Percentiles rank a stretch among this genome's conserved stretches.
Evolutionary conservation across 495 filamentous ascomycete species (phyloP).

Genomic region (Neurospora sp.): DNA sequence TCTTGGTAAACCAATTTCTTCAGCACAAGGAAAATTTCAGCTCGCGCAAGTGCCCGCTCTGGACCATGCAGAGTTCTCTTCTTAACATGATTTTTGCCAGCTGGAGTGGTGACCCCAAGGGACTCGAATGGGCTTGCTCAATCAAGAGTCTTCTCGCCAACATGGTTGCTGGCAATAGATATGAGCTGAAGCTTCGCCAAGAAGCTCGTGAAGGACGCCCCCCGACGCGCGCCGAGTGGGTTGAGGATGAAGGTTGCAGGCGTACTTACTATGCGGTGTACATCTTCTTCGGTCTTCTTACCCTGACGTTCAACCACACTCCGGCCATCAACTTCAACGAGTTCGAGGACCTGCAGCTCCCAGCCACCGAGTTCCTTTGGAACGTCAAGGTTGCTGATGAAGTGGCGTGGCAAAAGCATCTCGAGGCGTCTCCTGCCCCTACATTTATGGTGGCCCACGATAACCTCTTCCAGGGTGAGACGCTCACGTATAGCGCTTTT

Average conservation of each 20-base stretch:
- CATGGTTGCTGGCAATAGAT: slow-evolving; percentile 96
- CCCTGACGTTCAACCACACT: slow-evolving; percentile 94
- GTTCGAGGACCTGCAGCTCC: slow-evolving; percentile 85
- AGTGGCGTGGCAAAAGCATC: slow-evolving; percentile 67
- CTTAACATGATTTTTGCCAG: slow-evolving; percentile 99
- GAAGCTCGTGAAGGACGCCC: slow-evolving; percentile 73
- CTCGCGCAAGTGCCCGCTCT: slow-evolving; percentile 94
- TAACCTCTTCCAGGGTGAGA: slow-evolving; percentile 86
- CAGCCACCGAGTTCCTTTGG: slow-evolving; percentile 92
- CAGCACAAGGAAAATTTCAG: slow-evolving; percentile 98
- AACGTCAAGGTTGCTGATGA: slow-evolving; percentile 76
- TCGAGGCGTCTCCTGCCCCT: slow-evolving; percentile 57
- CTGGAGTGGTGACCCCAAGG: slow-evolving; percentile 97
- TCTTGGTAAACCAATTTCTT: slow-evolving; percentile 90
- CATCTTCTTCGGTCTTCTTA: slow-evolving; percentile 96
- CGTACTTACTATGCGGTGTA: slow-evolving; percentile 99
- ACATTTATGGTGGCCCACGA: slow-evolving; percentile 92
- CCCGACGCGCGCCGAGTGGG: slow-evolving; percentile 82
- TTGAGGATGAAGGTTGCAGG: slow-evolving; percentile 91
- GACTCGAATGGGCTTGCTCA: slow-evolving; percentile 95
- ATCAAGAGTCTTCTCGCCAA: slow-evolving; percentile 96
- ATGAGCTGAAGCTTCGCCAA: slow-evolving; percentile 84
- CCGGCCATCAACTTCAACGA: slow-evolving; percentile 96
- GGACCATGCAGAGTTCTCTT: slow-evolving; percentile 93
- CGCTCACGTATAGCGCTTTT: slow-evolving; percentile 90